Base-by-base conservation (phyloP, 371 early-diverging fungal species). In the Mucor mucedo region DNA sequence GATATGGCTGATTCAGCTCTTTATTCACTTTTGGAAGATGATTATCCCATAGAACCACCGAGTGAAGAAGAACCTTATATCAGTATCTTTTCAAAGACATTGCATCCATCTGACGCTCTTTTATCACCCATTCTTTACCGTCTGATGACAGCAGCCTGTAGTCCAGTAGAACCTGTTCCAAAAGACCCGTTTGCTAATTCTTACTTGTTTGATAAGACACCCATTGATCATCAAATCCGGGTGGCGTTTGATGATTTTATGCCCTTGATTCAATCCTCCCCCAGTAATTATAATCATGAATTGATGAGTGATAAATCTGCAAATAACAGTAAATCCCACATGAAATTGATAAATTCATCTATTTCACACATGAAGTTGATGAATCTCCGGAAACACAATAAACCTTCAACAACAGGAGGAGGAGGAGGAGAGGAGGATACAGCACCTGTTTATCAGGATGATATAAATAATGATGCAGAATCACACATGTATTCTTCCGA, bases 41-140 rank as follows among this genome's bases (percentile, higher is more conserved):
- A 67, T 13, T 79, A 73, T 55, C 52, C 59, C 40, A 55, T 65
- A 40, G 63, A 63, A 1, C 64, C 65, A 40, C 38, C 55, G 10
- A 48, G 53, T 0, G 65, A 48, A n/a, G 66, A 73, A 29, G 76
- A 79, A 16, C 74, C 74, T 4, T 79, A 76, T 70, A 55, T 79
- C 16, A 71, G 74, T 0, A 72, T 79, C 52, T 79, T 79, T 45
- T 59, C 65, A 13, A 66, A 62, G 0, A 28, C 39, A 28, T 33
- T 62, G 7, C 49, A 65, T 10, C 60, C 64, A 13, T 33, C 45
- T 9, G 47, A 63, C 14, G 58, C 63, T 47, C 38, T 57, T 2
- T 8, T 50, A n/a, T 65, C 76, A 6, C 79, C 79, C 14, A 42
- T 76, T 2, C 54, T 79, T 9, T 76, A 61, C 56, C 73, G 76